phyloP scores from a whole-genome alignment of 352 stramenopile genomes.

The Pythium phragmitis region DNA sequence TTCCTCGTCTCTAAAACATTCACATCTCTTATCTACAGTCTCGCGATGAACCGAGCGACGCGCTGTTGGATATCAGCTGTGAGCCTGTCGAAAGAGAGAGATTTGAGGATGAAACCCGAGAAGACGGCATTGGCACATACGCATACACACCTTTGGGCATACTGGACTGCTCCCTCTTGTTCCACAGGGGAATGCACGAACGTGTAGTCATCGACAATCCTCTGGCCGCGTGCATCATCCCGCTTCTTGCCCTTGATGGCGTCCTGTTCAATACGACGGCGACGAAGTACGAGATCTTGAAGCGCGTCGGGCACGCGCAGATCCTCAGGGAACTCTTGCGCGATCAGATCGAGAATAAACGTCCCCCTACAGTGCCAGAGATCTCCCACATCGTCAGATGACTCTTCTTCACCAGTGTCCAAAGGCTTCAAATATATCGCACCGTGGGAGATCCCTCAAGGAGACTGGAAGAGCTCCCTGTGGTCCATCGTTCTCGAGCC shows the following conservation, averaged over 20 bases:
- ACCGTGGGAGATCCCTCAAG: conserved; percentile 29
- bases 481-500: conserved; percentile 31
- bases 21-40: conserved; percentile 4
- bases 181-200: conserved; percentile 47
- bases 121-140: neutral
- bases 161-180: conserved; percentile 22
- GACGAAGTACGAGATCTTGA: conserved; percentile 59
- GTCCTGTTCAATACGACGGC: conserved; percentile 47
- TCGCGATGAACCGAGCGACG: conserved; percentile 23
- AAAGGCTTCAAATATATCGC: neutral
- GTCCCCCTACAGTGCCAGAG: conserved; percentile 11
- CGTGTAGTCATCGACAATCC: conserved; percentile 70
- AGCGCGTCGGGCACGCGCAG: conserved; percentile 50
- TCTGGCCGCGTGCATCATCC: conserved; percentile 67
- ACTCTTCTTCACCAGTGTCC: neutral
- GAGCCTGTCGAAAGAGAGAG: conserved; percentile 3
- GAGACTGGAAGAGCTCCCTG: conserved; percentile 5
- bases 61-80: conserved; percentile 17
- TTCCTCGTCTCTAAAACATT: conserved; percentile 11
- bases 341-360: conserved; percentile 42
- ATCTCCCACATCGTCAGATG: neutral
- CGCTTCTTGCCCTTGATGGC: conserved; percentile 63
- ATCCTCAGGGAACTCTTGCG: conserved; percentile 41
- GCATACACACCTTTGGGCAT: conserved; percentile 25
- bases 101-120: neutral